Conservation (phyloP, 169 alveolate species). For the Eimeria maxima region DNA sequence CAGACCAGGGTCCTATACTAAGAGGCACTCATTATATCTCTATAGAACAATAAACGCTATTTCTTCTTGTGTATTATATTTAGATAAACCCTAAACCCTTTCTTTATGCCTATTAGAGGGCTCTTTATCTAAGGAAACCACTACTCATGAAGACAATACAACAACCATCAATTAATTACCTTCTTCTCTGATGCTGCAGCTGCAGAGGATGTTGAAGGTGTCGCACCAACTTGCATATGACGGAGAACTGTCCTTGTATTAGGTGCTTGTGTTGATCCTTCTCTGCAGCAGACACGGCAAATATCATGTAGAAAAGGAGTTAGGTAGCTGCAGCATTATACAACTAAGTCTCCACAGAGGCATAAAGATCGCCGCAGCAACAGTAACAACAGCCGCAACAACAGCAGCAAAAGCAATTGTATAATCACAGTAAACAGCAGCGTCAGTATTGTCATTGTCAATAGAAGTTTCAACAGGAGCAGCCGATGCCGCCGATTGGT, state of each 20-base stretch:
- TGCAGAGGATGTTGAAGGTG: neutral
- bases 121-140: too few species aligned
- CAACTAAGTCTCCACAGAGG: neutral
- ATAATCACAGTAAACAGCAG: neutral
- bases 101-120: too few species aligned
- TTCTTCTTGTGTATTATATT: too few species aligned
- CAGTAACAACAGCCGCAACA: neutral
- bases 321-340: neutral
- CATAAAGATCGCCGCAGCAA: neutral
- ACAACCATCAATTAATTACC: neutral
- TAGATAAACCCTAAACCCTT: too few species aligned
- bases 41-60: too few species aligned
- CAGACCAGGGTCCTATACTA: too few species aligned
- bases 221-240: neutral
- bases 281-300: neutral
- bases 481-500: neutral
- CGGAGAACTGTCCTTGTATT: neutral
- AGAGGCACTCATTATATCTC: too few species aligned
- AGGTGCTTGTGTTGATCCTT: neutral
- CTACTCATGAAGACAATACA: too few species aligned
- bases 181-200: slow-evolving; percentile 26
- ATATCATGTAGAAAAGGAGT: neutral
- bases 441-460: neutral
- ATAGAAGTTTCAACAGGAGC: neutral
- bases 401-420: neutral